These are phyloP conservation scores for Psilocybe cubensis DNA, from an alignment of 768 basidiomycete genomes.

Conservation along the genomic window DNA sequence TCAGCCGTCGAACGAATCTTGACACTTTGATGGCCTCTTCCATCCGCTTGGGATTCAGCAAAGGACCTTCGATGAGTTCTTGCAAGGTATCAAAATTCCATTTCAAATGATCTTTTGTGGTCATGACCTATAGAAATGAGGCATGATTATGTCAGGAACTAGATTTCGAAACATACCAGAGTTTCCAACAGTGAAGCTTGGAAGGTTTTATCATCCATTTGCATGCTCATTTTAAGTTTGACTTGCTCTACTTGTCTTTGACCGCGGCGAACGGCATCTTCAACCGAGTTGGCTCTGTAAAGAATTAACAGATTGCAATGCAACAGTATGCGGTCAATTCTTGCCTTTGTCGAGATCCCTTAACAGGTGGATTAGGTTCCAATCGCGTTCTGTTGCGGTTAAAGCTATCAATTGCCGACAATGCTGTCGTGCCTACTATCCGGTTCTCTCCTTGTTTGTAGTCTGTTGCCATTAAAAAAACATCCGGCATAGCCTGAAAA, in stretches of 20 bases:
- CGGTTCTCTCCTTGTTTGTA: conserved; percentile 78
- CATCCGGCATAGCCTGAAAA: conserved; percentile 75
- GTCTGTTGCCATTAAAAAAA: conserved; percentile 85
- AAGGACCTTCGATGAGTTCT: conserved; percentile 89
- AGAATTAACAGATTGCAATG: background rate
- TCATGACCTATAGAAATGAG: conserved; percentile 63
- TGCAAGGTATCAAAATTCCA: conserved; percentile 93
- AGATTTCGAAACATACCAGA: conserved; percentile 51
- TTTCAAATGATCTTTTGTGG: conserved; percentile 82
- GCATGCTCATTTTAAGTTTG: conserved; percentile 87
- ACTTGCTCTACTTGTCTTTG: conserved; percentile 91
- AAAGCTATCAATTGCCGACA: conserved; percentile 90
- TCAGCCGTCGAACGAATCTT: conserved; percentile 87
- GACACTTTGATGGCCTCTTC: conserved; percentile 94
- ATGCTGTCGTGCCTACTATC: conserved; percentile 81
- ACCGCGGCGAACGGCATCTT: conserved; percentile 85
- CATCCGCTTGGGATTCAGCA: conserved; percentile 88
- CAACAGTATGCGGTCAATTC: conserved; percentile 10
- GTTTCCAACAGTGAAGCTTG: conserved; percentile 85
- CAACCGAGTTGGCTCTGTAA: conserved; percentile 73
- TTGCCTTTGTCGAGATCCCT: conserved; percentile 68
- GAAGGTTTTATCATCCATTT: conserved; percentile 95
- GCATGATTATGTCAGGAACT: background rate
- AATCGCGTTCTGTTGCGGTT: conserved; percentile 85
- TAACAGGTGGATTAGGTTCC: conserved; percentile 54